phyloP scores from a whole-genome alignment of 208 protist species.

The Acanthamoeba lenticulata region DNA sequence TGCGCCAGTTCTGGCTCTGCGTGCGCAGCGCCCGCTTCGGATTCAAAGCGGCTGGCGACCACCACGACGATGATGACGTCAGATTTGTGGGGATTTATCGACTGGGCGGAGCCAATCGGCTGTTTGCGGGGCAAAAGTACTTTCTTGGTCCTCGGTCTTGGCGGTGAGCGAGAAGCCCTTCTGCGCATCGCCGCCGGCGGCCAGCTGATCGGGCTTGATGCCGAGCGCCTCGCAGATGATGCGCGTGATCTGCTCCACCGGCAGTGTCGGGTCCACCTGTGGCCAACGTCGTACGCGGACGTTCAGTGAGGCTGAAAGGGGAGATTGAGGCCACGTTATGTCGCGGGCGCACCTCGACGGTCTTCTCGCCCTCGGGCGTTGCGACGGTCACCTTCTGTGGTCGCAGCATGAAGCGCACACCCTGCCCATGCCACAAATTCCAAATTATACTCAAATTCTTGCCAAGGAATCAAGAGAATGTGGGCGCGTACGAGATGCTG shows the following conservation, averaged over 20 bases:
- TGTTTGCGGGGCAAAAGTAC: neutral
- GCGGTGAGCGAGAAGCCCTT: neutral
- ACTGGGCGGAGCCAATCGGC: too few species aligned
- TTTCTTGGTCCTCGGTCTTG: slow-evolving; percentile 16
- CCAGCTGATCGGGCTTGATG: neutral
- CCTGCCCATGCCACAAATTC: too few species aligned
- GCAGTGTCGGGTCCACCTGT: neutral
- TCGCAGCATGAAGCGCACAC: slow-evolving; percentile 40
- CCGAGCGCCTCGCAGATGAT: slow-evolving; percentile 1
- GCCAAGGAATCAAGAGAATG: too few species aligned
- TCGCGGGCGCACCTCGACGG: slow-evolving; percentile 61
- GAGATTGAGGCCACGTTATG: neutral
- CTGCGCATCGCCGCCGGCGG: neutral
- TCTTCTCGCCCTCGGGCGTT: neutral
- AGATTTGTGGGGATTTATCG: neutral
- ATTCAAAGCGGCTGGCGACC: neutral
- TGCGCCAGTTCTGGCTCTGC: slow-evolving; percentile 11
- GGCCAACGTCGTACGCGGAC: too few species aligned
- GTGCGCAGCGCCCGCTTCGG: slow-evolving; percentile 33
- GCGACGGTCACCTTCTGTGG: slow-evolving; percentile 55
- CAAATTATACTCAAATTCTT: neutral
- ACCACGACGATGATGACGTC: neutral
- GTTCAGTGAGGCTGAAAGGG: neutral
- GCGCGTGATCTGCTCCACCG: neutral
- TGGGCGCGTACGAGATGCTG: neutral